Evolutionary conservation across 1,139 yeast genomes (phyloP).

Genomic region (Yamadazyma sp.): DNA sequence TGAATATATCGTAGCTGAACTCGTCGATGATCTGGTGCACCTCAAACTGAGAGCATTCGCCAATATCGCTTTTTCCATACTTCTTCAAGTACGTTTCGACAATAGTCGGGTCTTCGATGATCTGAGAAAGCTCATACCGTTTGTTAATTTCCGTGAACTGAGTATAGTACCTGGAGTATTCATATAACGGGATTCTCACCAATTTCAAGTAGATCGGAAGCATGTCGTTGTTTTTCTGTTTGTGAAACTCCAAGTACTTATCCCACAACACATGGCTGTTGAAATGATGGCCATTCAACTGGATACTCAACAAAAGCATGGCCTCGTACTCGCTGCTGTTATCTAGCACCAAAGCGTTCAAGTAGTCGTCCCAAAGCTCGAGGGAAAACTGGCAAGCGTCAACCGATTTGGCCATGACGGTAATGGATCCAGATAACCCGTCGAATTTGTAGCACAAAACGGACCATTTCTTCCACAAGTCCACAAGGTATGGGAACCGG

Average conservation of each 20-base stretch:
- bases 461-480: conserved; percentile 61
- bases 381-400: conserved; percentile 53
- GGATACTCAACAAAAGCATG: conserved; percentile 5
- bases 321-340: conserved; percentile 5
- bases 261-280: conserved; percentile 69
- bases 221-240: conserved; percentile 16
- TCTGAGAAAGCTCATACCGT: conserved; percentile 29
- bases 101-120: conserved; percentile 19
- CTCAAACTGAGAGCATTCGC: conserved; percentile 29
- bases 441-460: conserved; percentile 53
- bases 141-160: conserved; percentile 45
- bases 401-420: conserved; percentile 46
- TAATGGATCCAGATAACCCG: conserved; percentile 52
- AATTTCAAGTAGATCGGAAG: conserved; percentile 38
- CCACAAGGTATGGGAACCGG: conserved; percentile 56
- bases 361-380: conserved; percentile 67
- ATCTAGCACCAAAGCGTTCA: conserved; percentile 38
- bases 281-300: conserved; percentile 54
- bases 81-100: conserved; percentile 21
- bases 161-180: conserved; percentile 64
- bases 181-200: conserved; percentile 60
- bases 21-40: conserved; percentile 41
- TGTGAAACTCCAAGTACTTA: conserved; percentile 51
- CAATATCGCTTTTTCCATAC: conserved; percentile 19
- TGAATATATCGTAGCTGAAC: conserved; percentile 41